Base-by-base conservation (phyloP, 2,329 filamentous ascomycete species). In the Aspergillus thermomutatus region DNA sequence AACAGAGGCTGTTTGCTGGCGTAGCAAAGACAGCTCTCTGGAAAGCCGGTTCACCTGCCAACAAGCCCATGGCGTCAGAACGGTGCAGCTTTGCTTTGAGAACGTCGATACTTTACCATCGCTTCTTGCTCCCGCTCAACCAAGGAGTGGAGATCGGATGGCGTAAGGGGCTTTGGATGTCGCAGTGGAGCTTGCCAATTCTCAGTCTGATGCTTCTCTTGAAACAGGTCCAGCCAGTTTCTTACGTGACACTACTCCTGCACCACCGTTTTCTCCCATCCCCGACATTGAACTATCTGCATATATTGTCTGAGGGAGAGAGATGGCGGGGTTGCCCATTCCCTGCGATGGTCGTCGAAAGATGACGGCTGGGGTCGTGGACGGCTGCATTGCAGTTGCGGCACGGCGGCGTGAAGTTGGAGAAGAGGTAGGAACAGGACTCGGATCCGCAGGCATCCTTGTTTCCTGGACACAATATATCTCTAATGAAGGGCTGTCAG, bases 101-200 rank as follows among this genome's bases (percentile, higher is more conserved):
- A 10, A 40, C 40, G 14, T 6, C 19, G 10, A 31, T 53, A 77
- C 43, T 86, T 62, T 81, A 94, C 92, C 67, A 97, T 88, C 37
- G 92, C 90, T 75, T 97, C 93, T 67, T 97, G 92, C 71, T 97
- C 93, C 74, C 95, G 94, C 75, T 97, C 93, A 26, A 97, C 81
- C 77, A 96, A 86, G 58, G 90, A 81, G 73, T 97, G 92, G 59
- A 97, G 81, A 73, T 97, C 93, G 3, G 91, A 89, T 1, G 91
- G 87, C 0, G 93, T 97, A 72, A 97, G 78, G 3, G 92, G 92
- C 37, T 91, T 84, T 5, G 93, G 92, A 72, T 96, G 92, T 60
- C 93, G 85, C 66, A 95, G 77, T 3, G 93, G 92, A 0, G 89
- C 90, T 55, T 85, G 37, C 21, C 11, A 25, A 37, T 10, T 11